Evolutionary conservation across 2,329 filamentous ascomycete species (phyloP), one percentile per base, ranked within the genome.

Genomic region (Sporothrix pallida): DNA sequence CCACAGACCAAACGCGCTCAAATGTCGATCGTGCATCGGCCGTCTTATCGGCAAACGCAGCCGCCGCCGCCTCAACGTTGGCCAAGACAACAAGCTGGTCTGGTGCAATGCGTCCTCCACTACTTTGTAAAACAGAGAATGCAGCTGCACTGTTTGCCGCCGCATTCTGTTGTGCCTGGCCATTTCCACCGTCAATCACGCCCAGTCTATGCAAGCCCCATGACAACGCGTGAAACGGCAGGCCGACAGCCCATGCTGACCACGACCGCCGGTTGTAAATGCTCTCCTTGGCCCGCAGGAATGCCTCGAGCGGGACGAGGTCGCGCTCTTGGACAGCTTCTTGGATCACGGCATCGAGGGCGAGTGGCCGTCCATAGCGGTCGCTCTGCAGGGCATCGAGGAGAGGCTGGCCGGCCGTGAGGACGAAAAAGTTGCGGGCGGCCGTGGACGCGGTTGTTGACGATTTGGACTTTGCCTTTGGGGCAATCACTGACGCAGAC

Each of bases 341-440:
- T 44, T 83, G 83, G 68, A 98, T 85, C 5, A 95, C 96, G 3
- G 91, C 89, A 0, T 92, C 92, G 0, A 99, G 84, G 2, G 93
- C 93, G 10, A 95, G 86, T 1, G 96, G 96, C 63, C 91, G 88
- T 1, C 96, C 96, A 81, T 90, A 95, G 78, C 95, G 90, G 62
- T 90, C 90, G 68, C 87, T 92, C 77, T 95, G 91, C 71, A 99
- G 84, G 50, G 90, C 89, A 31, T 89, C 87, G 26, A 92, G 83
- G 1, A 99, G 86, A 44, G 88, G 85, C 50, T 92, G 89, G 77
- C 88, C 86, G 52, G 88, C 82, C 8, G 83, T 83, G 42, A 92
- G 81, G 44, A 88, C 81, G 13, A 92, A 81, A 20, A 86, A 82
- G 74, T 86, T 86, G 1, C 84, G 81, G 5, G 80, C 80, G 0